These are phyloP conservation scores for Euphorbia schlechtendalii DNA, from an alignment of 441 rosid species.

Conservation along the genomic window DNA sequence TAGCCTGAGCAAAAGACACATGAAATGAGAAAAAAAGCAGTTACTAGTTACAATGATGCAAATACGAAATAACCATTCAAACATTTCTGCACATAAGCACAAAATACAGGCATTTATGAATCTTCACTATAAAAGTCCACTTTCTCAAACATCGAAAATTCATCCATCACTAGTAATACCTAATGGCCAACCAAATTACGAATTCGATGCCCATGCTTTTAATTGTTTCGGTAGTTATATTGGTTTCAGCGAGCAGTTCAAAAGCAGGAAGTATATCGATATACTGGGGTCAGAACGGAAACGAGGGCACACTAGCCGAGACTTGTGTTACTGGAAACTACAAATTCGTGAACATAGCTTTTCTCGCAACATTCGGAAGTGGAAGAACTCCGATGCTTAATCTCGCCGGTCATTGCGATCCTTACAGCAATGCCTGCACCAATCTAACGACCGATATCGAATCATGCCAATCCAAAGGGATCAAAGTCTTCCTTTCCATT, in stretches of 20 bases:
- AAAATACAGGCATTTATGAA: too few species aligned
- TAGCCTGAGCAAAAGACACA: too few species aligned
- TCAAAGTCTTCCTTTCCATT: neutral
- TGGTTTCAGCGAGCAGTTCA: neutral
- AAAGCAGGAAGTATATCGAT: neutral
- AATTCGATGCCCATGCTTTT: neutral
- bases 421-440: slow-evolving; percentile 1
- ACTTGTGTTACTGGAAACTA: slow-evolving; percentile 1
- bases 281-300: slow-evolving; percentile 3
- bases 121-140: too few species aligned
- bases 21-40: too few species aligned
- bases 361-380: neutral
- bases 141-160: too few species aligned
- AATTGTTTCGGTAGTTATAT: neutral
- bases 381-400: neutral
- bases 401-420: neutral
- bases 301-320: neutral
- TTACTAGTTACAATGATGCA: too few species aligned
- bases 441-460: neutral
- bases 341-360: neutral
- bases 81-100: too few species aligned
- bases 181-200: neutral
- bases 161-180: too few species aligned
- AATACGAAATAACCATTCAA: too few species aligned
- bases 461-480: neutral